Evolutionary conservation across 331 rosid genomes (phyloP), one percentile per base, ranked within the genome.

Genomic region (Erythrophleum ivorense): DNA sequence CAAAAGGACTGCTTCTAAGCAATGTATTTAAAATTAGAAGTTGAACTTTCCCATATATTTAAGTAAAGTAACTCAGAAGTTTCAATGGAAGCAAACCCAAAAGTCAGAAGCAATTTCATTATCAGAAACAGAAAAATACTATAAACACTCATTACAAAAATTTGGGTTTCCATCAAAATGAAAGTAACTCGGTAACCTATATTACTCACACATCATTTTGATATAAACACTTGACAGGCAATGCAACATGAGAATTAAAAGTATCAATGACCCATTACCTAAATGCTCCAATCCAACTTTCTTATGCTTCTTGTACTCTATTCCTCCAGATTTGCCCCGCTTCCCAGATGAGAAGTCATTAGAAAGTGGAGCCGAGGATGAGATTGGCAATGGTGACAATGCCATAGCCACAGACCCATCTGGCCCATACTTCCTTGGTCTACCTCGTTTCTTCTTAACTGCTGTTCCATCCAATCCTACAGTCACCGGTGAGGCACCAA

Each of bases 341-440:
- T 90, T 88, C 53, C 84, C 82, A 0, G 84, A 72, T 0, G 94
- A 82, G 54, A 83, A 87, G 29, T 88, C 90, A 7, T 86, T 86
- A 7, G 86, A 71, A 18, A 81, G 67, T 5, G 91, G 89, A 76
- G 89, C 94, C 2, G 94, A 91, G 5, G 94, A 80, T 6, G 98
- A 92, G 62, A 89, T 83, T 43, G 97, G 97, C 88, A 82, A 60
- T 33, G 97, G 94, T 34, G 97, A 87, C 90, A 90, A 86, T 68
- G 97, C 89, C 97, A 89, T 92, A 2, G 89, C 78, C 24, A 90
- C 97, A 33, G 91, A 57, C 65, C 97, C 98, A 68, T 91, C 98
- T 1, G 90, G 91, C 3, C 94, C 97, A 66, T 92, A 92, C 66
- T 91, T 93, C 90, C 97, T 92, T 0, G 97, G 98, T 73, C 97